Evolutionary conservation across 148 eudicot species (phyloP), one percentile per base, ranked within the genome.

Genomic region (Drosera capensis): DNA sequence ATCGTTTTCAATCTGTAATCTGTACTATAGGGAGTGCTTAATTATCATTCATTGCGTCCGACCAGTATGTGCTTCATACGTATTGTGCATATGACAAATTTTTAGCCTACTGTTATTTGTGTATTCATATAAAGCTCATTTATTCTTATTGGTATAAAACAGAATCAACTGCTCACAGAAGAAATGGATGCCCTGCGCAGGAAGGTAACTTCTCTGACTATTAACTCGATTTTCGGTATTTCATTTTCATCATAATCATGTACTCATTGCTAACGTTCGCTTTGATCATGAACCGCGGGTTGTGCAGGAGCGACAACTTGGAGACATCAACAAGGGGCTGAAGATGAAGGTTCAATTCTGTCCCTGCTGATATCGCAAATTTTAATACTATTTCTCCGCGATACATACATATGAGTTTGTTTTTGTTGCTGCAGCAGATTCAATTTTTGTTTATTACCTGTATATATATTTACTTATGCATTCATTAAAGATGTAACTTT

Each of bases 321-420:
- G 97, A 41, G 94, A 88, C 68, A 52, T 88, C 44, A 88, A 83
- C 74, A 72, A 83, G 73, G 86, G 80, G 45, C 73, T 88, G 48
- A 88, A 83, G 77, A 58, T 73, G 37, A 83, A 75, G 81, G 94
- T 87, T 66, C 67, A 14, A 1, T 14, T 40, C 38, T 15, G 19
- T 15, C 12, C 19, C 6, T 40, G 9, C 41, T 3, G 11, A 28
- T 28, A 28, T 28, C 5, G 31, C 6, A 4, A 37, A 37, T 11
- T 15, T 37, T 37, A 37, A 8, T 11, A 6, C 14, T 37, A 14
- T 37, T 8, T 11, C 14, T 37, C 9, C 9, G 5, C 3, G 41
- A 11, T 8, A 8, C 14, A 13, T 13, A 37, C 4, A 6, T 8
- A 8, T n/a, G 5, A 37, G 16, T 37, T 37, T 11, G 16, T 4